Evolutionary conservation across 768 basidiomycete species (phyloP), one percentile per base, ranked within the genome.

Genomic region (Peribolospora kevripleyi): DNA sequence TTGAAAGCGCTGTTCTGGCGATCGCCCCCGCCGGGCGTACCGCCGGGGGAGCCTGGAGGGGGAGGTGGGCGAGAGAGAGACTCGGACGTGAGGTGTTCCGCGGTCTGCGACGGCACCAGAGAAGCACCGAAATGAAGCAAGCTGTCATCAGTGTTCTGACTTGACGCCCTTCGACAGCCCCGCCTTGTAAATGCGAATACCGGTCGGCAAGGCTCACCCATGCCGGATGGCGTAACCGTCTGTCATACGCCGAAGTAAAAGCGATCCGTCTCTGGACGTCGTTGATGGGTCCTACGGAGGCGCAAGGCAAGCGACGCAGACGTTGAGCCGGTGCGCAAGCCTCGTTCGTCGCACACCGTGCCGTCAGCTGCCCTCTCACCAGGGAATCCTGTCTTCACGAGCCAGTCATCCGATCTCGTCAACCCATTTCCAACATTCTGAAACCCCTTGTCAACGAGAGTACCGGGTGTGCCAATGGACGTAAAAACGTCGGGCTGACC

Each of bases 221-320:
- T 41, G 88, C 76, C 3, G 91, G 88, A 69, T 97, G 90, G 13
- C 85, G 74, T 55, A 90, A 70, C 9, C 84, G 74, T 53, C 93
- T 73, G 67, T 98, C 93, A 66, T 98, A 97, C 7, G 77, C 84
- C 1, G 85, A 79, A 25, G 81, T 79, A 63, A 93, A 95, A 11
- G 82, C 87, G 64, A 77, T 76, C 51, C 86, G 76, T 48, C 80
- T 74, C 25, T 93, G 71, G 9, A 79, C 65, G 68, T 93, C 90
- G 2, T 80, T 73, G 52, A 86, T 73, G 10, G 90, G 88, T 6
- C 88, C 87, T 91, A 60, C n/a, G 57, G 46, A 57, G 46, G 48
- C 54, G 42, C 10, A 46, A 43, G 52, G 48, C 56, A 42, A 63
- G 59, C 42, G 51, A 42, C 7, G 49, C n/a, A 48, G 14, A 4